Base-by-base conservation (phyloP, 1,284 basidiomycete species). In the Cutaneotrichosporon mucoides region DNA sequence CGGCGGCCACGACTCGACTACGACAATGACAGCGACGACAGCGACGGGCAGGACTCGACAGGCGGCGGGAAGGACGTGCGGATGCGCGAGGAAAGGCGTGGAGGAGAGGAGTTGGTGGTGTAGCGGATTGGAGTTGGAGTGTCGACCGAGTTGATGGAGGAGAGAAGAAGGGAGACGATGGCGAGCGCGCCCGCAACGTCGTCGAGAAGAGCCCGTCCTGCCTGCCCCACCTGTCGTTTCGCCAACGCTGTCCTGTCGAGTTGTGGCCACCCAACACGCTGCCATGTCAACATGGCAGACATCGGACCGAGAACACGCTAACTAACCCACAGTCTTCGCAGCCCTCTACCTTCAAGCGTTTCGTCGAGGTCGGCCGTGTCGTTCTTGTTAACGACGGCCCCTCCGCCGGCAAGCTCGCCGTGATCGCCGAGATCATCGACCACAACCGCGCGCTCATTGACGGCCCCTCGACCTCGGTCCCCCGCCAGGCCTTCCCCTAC, bases 301-400 rank as follows among this genome's bases (percentile, higher is more conserved):
- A 24, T 24, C 24, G 24, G 3, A 24, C 24, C 24, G 3, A 24
- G 24, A 3, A 43, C 33, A 7, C 9, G 16, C 51, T 44, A 48
- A 49, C 46, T 48, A 48, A 48, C 34, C 42, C 24, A 12, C 62
- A 68, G 65, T 64, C 61, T 50, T 66, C 72, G 61, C 69, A 77
- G 68, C 79, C 88, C 73, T 91, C 90, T 74, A 92, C 87, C 79
- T 98, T 98, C 85, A 88, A 89, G 82, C 91, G 92, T 68, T 97
- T 94, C 82, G 94, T 98, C 79, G 90, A 98, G 86, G 92, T 97
- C 77, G 95, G 94, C 79, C 91, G 95, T 89, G 94, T 98, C 69
- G 92, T 98, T 79, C 91, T 98, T 82, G 84, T 98, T 82, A 91
- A 90, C 80, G 81, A 88, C 66, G 95, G 94, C 66, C 90, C 90